Base-by-base conservation (phyloP, 2,329 filamentous ascomycete genomes). In the Triangularia verruculosa region DNA sequence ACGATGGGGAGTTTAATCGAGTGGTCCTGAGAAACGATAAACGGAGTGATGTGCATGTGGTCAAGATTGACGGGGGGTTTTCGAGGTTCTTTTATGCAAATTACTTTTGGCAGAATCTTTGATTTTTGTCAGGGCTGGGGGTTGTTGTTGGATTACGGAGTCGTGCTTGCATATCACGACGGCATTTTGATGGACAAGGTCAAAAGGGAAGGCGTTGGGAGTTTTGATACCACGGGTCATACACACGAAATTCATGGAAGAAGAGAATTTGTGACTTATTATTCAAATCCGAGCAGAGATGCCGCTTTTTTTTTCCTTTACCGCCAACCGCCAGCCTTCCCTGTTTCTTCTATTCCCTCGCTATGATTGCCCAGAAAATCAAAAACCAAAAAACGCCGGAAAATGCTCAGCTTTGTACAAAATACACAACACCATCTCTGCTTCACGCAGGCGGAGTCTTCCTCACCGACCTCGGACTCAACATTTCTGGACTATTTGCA, bases 61-160 rank as follows among this genome's bases (percentile, higher is more conserved):
- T 99, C 65, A 96, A 96, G 72, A 88, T 99, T 75, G 93, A 98
- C 72, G 88, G 90, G 71, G 96, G 95, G 79, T 93, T 97, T 75
- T 94, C 91, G 64, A 85, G 89, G 66, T 94, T 90, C 75, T 97
- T 96, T 74, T 97, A 97, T 73, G 92, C 93, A 22, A 96, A 97
- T 72, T 96, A 96, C 75, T 96, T 98, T 74, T 99, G 95, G 95
- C 85, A 92, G 72, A 94, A 88, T 28, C 82, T 97, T 75, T 96
- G 80, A 76, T 52, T 52, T 24, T 52, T n/a, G n/a, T n/a, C n/a
- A 20, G 7, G 25, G 34, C 17, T 56, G 25, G 53, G 24, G 20
- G 13, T 17, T 54, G 27, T 28, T 54, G n/a, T 17, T 7, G 43
- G 20, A 53, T n/a, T n/a, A 27, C 2, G n/a, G 53, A 51, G 43